Percentiles rank a stretch among this genome's conserved stretches.
Evolutionary conservation across 2,329 filamentous ascomycete species (phyloP).

Genomic region (Penicillium freii): DNA sequence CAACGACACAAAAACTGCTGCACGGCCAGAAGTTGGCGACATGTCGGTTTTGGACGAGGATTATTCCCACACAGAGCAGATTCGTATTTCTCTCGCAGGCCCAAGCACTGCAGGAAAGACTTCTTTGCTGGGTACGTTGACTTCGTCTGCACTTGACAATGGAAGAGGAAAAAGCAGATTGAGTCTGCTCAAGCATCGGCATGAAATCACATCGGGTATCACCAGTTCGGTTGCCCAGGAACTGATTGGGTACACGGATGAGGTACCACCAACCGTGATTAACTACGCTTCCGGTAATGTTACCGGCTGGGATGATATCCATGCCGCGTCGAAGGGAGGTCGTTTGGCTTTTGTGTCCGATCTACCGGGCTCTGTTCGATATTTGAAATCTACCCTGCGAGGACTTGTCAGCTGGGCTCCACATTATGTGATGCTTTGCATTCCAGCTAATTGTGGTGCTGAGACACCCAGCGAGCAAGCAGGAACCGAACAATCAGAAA

Average conservation of each 20-base stretch:
- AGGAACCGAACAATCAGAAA: constrained; percentile 45
- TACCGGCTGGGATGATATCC: constrained; percentile 91
- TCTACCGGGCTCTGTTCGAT: constrained; percentile 86
- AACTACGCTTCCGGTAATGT: constrained; percentile 87
- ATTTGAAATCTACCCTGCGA: constrained; percentile 81
- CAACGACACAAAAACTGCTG: not conserved
- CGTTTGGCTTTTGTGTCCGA: constrained; percentile 86
- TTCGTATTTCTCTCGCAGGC: constrained; percentile 83
- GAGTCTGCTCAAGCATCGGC: constrained; percentile 84
- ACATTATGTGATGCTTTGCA: constrained; percentile 86
- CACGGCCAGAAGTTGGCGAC: not conserved
- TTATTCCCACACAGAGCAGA: constrained; percentile 64
- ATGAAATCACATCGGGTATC: constrained; percentile 86
- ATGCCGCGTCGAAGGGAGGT: constrained; percentile 68
- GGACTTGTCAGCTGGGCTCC: constrained; percentile 94
- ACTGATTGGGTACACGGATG: constrained; percentile 72
- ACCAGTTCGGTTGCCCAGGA: constrained; percentile 96
- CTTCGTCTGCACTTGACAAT: constrained; percentile 85
- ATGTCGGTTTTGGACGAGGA: constrained; percentile 21
- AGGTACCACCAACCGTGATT: constrained; percentile 43
- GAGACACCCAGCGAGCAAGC: constrained; percentile 39
- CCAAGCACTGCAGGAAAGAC: constrained; percentile 92
- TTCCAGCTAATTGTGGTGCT: constrained; percentile 70
- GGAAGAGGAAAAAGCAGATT: constrained; percentile 86
- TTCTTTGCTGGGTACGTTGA: constrained; percentile 81